These are phyloP conservation scores for Papilionanthe hybrid DNA, from an alignment of 116 monocot species.

Conservation along the genomic window DNA sequence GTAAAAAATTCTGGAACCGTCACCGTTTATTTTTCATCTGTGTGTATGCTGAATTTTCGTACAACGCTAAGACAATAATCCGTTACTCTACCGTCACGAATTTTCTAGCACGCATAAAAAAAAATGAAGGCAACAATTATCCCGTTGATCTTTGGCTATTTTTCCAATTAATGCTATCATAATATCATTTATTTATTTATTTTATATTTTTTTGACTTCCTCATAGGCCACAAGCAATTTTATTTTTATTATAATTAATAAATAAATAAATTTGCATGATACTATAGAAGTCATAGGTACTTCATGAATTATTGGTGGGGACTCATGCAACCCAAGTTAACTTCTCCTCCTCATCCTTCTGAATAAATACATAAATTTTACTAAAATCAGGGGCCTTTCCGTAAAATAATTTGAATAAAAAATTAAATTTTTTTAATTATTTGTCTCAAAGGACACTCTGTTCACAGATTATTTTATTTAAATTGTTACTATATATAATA, in stretches of 20 bases:
- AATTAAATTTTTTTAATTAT: background rate
- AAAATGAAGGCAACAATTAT: too few species aligned
- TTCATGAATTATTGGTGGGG: constrained; percentile 10
- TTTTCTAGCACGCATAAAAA: too few species aligned
- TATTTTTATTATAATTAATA: background rate
- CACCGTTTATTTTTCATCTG: too few species aligned
- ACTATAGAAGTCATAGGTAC: background rate
- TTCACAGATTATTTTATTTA: background rate
- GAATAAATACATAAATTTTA: background rate
- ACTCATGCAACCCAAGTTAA: constrained; percentile 7
- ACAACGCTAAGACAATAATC: too few species aligned
- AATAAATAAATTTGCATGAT: background rate
- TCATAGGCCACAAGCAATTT: too few species aligned
- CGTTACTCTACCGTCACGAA: too few species aligned
- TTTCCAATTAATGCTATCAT: too few species aligned
- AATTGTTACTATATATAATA: constrained; percentile 2
- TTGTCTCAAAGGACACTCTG: background rate
- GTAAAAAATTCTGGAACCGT: too few species aligned
- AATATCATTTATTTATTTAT: too few species aligned
- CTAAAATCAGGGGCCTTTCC: background rate
- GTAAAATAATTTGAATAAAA: background rate
- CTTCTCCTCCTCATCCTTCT: background rate
- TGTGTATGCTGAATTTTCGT: too few species aligned
- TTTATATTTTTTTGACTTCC: too few species aligned
- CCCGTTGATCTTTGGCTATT: too few species aligned